These are phyloP conservation scores for Lactarius sp. DNA, from an alignment of 768 basidiomycete species.

Conservation along the genomic window DNA sequence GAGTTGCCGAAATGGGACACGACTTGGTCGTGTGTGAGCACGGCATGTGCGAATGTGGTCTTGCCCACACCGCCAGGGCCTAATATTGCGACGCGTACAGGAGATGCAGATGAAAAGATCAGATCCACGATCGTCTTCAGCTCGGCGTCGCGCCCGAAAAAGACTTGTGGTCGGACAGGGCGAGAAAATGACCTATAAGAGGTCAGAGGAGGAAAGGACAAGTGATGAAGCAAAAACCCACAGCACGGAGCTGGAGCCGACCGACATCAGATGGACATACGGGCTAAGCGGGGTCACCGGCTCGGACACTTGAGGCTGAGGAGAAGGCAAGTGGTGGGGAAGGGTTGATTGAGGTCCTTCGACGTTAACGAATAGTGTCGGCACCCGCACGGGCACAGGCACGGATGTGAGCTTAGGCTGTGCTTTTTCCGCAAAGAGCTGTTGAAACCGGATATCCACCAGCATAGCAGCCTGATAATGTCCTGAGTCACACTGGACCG, in stretches of 20 bases:
- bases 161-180: constrained; percentile 12
- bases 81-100: constrained; percentile 26
- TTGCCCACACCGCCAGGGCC: constrained; percentile 39
- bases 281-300: not conserved
- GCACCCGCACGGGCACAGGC: not conserved
- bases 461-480: constrained; percentile 7
- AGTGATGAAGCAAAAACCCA: not conserved
- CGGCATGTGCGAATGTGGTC: constrained; percentile 35
- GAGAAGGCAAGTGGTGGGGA: not conserved
- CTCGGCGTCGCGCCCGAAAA: constrained; percentile 22
- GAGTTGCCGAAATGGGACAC: constrained; percentile 27
- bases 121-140: constrained; percentile 8
- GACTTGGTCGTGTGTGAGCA: constrained; percentile 30
- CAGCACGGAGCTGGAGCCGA: not conserved
- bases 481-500: not conserved
- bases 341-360: not conserved
- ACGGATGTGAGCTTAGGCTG: not conserved
- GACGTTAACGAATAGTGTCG: not conserved
- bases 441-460: constrained; percentile 14
- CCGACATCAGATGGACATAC: not conserved
- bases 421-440: constrained; percentile 7
- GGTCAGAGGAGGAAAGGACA: not conserved
- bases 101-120: not conserved
- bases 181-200: constrained; percentile 6
- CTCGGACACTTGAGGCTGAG: not conserved